Evolutionary conservation across 1,139 yeast genomes (phyloP).

Genomic region (Geotrichum candidum): DNA sequence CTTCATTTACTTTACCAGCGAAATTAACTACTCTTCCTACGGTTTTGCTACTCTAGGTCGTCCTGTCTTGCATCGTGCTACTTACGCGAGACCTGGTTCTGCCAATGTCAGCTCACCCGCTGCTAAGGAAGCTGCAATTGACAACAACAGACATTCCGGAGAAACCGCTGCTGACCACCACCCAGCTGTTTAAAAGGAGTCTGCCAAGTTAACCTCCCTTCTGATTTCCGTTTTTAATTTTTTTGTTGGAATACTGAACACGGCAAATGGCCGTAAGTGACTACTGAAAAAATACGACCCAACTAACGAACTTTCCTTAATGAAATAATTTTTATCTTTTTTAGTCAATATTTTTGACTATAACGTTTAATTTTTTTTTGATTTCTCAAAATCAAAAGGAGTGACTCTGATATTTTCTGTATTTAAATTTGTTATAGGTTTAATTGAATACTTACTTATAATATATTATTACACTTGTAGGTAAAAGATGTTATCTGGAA

Average conservation of each 20-base stretch:
- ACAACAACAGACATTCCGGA: conserved; percentile 4
- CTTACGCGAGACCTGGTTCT: conserved; percentile 3
- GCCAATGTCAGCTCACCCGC: neutral
- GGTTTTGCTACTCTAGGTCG: neutral
- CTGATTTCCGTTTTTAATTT: too few relatives aligned
- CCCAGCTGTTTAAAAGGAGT: neutral
- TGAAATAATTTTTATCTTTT: neutral
- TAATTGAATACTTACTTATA: too few relatives aligned
- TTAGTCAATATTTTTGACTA: neutral
- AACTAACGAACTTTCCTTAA: neutral
- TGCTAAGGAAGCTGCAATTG: neutral
- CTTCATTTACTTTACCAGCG: conserved; percentile 22
- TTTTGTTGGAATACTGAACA: too few relatives aligned
- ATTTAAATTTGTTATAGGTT: too few relatives aligned
- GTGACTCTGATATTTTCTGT: too few relatives aligned
- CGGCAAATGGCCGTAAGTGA: neutral
- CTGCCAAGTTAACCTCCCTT: too few relatives aligned
- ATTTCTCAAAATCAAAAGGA: too few relatives aligned
- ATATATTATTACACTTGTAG: too few relatives aligned
- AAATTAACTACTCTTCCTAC: conserved; percentile 22
- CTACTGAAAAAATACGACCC: neutral
- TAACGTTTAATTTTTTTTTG: too few relatives aligned
- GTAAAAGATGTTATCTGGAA: too few relatives aligned
- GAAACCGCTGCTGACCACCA: neutral
- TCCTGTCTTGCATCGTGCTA: conserved; percentile 22